Percentiles rank a stretch among this genome's conserved stretches.
phyloP scores from a whole-genome alignment of 495 filamentous ascomycete species.

The Penicillium alfredii region DNA sequence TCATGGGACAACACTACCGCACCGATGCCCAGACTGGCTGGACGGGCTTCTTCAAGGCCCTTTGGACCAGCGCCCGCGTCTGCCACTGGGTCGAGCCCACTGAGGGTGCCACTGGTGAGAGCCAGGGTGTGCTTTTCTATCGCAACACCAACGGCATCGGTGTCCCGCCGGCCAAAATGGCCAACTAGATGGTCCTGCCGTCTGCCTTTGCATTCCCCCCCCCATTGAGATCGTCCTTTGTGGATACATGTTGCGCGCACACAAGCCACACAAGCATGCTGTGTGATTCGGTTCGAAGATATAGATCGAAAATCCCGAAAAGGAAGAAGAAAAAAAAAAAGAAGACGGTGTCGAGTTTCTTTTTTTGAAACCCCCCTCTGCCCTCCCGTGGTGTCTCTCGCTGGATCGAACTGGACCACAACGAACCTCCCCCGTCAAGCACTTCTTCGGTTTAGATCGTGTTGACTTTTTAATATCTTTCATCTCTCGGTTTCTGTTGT shows the following conservation, averaged over 20 bases:
- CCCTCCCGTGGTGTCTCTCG: no score
- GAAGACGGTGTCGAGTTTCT: no score
- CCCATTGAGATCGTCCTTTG: no score
- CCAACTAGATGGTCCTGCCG: slow-evolving; percentile 31
- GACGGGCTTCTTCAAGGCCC: slow-evolving; percentile 48
- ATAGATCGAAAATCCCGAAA: no score
- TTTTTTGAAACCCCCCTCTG: no score
- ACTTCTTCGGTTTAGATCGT: no score
- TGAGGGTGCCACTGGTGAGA: slow-evolving; percentile 54
- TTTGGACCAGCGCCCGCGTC: slow-evolving; percentile 47
- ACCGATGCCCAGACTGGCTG: slow-evolving; percentile 46
- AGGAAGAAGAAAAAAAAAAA: no score
- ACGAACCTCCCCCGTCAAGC: no score
- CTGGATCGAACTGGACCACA: no score
- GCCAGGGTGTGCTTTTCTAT: slow-evolving; percentile 50
- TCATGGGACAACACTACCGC: slow-evolving; percentile 54
- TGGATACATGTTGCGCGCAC: slow-evolving; percentile 1
- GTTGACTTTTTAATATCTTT: background rate
- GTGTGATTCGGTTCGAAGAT: no score
- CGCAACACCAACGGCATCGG: slow-evolving; percentile 69
- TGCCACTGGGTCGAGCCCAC: slow-evolving; percentile 59
- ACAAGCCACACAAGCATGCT: no score
- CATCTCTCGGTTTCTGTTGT: background rate
- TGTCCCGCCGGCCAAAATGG: slow-evolving; percentile 50
- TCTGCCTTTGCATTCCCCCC: no score